Base-by-base conservation (phyloP, 2,329 filamentous ascomycete species). In the Xylariales sp. region DNA sequence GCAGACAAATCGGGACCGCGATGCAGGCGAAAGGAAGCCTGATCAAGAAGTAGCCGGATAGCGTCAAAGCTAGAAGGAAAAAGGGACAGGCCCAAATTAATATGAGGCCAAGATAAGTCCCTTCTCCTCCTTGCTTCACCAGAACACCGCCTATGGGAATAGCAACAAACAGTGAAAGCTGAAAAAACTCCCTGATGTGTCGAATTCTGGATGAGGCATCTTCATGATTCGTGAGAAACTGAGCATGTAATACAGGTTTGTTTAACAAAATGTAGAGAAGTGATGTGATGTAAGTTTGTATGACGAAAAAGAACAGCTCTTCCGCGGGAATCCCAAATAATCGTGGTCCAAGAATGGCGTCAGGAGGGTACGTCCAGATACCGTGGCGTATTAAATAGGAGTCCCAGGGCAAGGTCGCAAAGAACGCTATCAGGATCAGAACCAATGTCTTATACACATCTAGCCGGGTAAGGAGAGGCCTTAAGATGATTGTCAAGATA, bases 221-320 rank as follows among this genome's bases (percentile, higher is more conserved):
- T 50, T 72, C 49, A 30, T 75, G 74, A 10, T 75, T 81, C 1
- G 74, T 77, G 7, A 85, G 76, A 53, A 81, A 83, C 36, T 83
- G 77, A 0, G 82, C 75, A 50, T 84, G 81, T 64, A 91, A 84
- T 7, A 91, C 81, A 0, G 88, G 83, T 76, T 91, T 92, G 78
- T 85, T 92, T 23, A 90, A 77, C 1, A 93, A 78, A 9, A 92
- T 82, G 74, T 93, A 93, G 8, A 93, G 76, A 57, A 93, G 79
- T 0, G 87, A 85, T 0, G 91, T 92, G 74, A 88, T 91, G 78
- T 92, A 93, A 1, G 91, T 93, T 79, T 93, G 91, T 30, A 93
- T 87, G 23, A 92, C 79, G 76, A 93, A 93, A 83, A 93, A 93
- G 80, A 93, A 93, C 4, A 93, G 79, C 76, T 93, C 91, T 74